Evolutionary conservation across 2,329 filamentous ascomycete genomes (phyloP).

Genomic region (Trichophyton rubrum): DNA sequence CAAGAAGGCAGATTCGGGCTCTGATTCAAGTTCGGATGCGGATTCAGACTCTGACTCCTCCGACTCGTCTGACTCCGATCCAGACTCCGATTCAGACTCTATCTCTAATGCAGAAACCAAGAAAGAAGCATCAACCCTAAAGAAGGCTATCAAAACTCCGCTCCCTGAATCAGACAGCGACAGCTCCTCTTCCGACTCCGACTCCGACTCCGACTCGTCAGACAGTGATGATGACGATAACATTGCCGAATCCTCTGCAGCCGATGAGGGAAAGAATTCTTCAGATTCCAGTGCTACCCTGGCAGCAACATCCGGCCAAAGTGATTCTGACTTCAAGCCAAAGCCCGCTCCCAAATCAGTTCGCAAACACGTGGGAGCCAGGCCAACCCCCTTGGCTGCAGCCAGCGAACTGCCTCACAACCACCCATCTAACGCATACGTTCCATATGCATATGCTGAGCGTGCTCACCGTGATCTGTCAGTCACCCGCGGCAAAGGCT

Average conservation of each 20-base stretch:
- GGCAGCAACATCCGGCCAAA: slow-evolving; percentile 16
- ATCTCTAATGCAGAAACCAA: slow-evolving; percentile 27
- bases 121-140: slow-evolving; percentile 20
- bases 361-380: slow-evolving; percentile 36
- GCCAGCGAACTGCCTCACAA: slow-evolving; percentile 53
- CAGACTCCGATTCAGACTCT: slow-evolving; percentile 17
- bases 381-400: slow-evolving; percentile 68
- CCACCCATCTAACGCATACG: slow-evolving; percentile 68
- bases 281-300: slow-evolving; percentile 24
- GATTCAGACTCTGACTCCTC: slow-evolving; percentile 11
- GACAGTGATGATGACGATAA: slow-evolving; percentile 16
- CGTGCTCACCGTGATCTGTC: slow-evolving; percentile 78
- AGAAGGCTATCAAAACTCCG: slow-evolving; percentile 25
- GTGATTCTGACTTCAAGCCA: slow-evolving; percentile 15
- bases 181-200: slow-evolving; percentile 11
- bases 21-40: slow-evolving; percentile 3
- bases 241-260: slow-evolving; percentile 13
- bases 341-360: slow-evolving; percentile 17
- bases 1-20: not conserved
- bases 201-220: slow-evolving; percentile 11
- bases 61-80: slow-evolving; percentile 27
- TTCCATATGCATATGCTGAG: slow-evolving; percentile 76
- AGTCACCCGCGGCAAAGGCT: slow-evolving; percentile 86
- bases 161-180: slow-evolving; percentile 24
- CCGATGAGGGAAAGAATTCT: slow-evolving; percentile 15